Conservation (phyloP, 805 yeast species). For the Candida rishiriensis region DNA sequence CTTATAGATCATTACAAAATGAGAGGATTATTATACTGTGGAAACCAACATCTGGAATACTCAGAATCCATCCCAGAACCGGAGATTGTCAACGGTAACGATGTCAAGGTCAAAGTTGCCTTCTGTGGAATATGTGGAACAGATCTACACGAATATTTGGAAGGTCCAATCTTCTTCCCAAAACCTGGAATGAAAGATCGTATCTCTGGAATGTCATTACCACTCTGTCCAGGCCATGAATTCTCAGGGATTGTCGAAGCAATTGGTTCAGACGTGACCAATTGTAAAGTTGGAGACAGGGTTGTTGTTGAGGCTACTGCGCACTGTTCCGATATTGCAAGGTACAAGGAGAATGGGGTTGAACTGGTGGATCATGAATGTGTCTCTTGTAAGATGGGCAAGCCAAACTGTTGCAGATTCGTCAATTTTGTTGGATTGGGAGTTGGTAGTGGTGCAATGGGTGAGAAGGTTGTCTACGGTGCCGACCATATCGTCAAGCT, state of each 20-base stretch:
- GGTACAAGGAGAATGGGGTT: slow-evolving; percentile 27
- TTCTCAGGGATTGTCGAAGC: slow-evolving; percentile 28
- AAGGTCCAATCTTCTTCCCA: slow-evolving; percentile 56
- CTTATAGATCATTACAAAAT: slow-evolving; percentile 18
- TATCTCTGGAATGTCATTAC: slow-evolving; percentile 35
- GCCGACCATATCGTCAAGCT: slow-evolving; percentile 31
- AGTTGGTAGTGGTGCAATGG: slow-evolving; percentile 43
- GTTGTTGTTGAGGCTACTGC: slow-evolving; percentile 63
- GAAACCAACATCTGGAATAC: slow-evolving; percentile 40
- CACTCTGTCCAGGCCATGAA: slow-evolving; percentile 35
- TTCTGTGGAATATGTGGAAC: slow-evolving; percentile 65
- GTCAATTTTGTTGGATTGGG: slow-evolving; percentile 47
- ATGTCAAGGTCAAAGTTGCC: slow-evolving; percentile 29
- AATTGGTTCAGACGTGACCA: slow-evolving; percentile 42
- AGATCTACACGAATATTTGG: slow-evolving; percentile 52
- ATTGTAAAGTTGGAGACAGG: slow-evolving; percentile 46
- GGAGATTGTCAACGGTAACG: slow-evolving; percentile 21
- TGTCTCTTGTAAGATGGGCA: slow-evolving; percentile 38
- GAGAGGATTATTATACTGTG: slow-evolving; percentile 48
- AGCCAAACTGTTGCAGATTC: slow-evolving; percentile 21
- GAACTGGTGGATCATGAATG: slow-evolving; percentile 33
- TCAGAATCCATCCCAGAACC: slow-evolving; percentile 29
- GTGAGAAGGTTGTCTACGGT: slow-evolving; percentile 36
- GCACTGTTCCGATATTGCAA: slow-evolving; percentile 36
- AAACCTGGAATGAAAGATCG: slow-evolving; percentile 27